Evolutionary conservation across 495 filamentous ascomycete genomes (phyloP), one percentile per base, ranked within the genome.

Genomic region (Entonaema liquescens): DNA sequence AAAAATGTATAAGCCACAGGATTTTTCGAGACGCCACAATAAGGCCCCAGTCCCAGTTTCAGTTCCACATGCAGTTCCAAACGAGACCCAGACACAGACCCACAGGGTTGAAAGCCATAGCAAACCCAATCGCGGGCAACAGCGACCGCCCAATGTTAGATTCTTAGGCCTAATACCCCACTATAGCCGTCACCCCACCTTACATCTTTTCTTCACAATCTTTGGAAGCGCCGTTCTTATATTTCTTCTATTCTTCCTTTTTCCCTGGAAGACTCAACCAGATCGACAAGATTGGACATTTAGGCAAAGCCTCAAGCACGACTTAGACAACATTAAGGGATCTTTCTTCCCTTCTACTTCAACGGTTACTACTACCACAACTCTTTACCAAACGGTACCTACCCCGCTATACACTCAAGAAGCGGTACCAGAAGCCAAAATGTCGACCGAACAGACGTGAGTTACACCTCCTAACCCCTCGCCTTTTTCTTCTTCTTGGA

Each of bases 401-500:
- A 53, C 76, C 84, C 54, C 77, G 72, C 67, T 71, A 75, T 62
- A 40, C 42, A 31, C 59, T 67, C 52, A 58, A 68, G 19, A 73
- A 36, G 19, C 59, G 33, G 35, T 54, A n/a, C 49, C 78, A 81
- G 80, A 80, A 81, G 74, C 79, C 83, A 92, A 87, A 83, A 95
- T 95, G 92, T 87, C 93, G 78, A 82, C 77, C 69, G 95, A 98
- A 83, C 93, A 97, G 88, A 98, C 95, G 95, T 98, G 83, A 84
- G 94, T 89, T 62, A n/a, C n/a, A n/a, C n/a, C n/a, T n/a, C 23
- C 54, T 59, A 36, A 54, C 31, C 38, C 12, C 56, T 49, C 9
- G 0, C 33, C 36, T 26, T 62, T 17, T 26, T 12, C 3, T 4
- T n/a, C n/a, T n/a, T n/a, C n/a, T n/a, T n/a, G n/a, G n/a, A 38